These are phyloP conservation scores for Gelatoporia subvermispora DNA, from an alignment of 768 basidiomycete species.

Conservation along the genomic window DNA sequence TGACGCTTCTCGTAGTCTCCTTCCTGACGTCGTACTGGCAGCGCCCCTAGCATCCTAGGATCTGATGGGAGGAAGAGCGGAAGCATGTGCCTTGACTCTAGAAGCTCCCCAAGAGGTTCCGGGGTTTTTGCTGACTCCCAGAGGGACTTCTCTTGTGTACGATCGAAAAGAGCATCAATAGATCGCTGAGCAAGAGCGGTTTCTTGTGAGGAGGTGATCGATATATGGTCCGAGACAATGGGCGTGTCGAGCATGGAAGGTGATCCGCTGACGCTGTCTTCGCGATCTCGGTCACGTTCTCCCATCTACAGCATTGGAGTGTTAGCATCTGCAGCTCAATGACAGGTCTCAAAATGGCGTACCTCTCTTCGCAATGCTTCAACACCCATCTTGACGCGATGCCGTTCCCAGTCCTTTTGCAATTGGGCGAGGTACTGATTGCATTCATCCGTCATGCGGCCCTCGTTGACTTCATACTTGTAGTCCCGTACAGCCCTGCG, in stretches of 20 bases:
- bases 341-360: conserved; percentile 2
- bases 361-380: conserved; percentile 84
- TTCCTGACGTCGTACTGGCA: conserved; percentile 44
- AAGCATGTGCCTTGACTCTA: conserved; percentile 92
- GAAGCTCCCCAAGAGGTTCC: conserved; percentile 81
- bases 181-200: conserved; percentile 40
- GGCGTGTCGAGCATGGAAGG: conserved; percentile 21
- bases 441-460: conserved; percentile 92
- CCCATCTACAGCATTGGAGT: conserved; percentile 42
- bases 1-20: conserved; percentile 28
- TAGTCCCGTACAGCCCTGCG: conserved; percentile 90
- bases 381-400: conserved; percentile 82
- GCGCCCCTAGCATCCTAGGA: conserved; percentile 69
- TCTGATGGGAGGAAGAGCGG: conserved; percentile 81
- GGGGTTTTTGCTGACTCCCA: conserved; percentile 81
- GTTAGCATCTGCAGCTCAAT: not conserved
- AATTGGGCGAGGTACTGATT: conserved; percentile 89
- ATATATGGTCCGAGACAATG: conserved; percentile 16
- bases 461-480: conserved; percentile 90
- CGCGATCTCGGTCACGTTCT: conserved; percentile 65
- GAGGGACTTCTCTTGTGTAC: conserved; percentile 49
- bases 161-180: conserved; percentile 82
- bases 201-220: conserved; percentile 26
- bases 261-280: conserved; percentile 41
- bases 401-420: conserved; percentile 96